Percentiles rank a stretch among this genome's conserved stretches.
These are phyloP conservation scores for Candida adriatica DNA, from an alignment of 805 yeast species.

Conservation along the genomic window DNA sequence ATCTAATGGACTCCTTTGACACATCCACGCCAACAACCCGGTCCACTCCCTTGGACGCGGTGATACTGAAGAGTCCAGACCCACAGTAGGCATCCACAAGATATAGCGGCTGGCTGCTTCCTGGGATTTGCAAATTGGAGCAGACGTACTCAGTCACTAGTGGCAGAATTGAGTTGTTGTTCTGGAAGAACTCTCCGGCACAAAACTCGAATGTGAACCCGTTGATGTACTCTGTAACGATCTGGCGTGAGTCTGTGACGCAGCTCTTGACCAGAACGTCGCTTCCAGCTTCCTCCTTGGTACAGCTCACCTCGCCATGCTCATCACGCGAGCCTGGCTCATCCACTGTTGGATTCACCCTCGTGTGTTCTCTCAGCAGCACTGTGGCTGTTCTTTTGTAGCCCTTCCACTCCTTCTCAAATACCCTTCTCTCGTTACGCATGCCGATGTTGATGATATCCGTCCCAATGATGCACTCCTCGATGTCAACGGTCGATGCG, in stretches of 20 bases:
- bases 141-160: constrained; percentile 75
- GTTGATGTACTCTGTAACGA: constrained; percentile 69
- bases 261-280: constrained; percentile 52
- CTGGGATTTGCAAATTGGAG: constrained; percentile 48
- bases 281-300: constrained; percentile 19
- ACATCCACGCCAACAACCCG: constrained; percentile 91
- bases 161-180: constrained; percentile 87
- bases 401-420: constrained; percentile 36
- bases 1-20: constrained; percentile 81
- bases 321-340: constrained; percentile 41
- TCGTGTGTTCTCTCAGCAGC: constrained; percentile 72
- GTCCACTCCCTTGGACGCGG: constrained; percentile 77
- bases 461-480: constrained; percentile 90
- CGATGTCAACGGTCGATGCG: constrained; percentile 73
- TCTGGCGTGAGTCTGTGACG: constrained; percentile 70
- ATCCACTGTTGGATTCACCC: constrained; percentile 25
- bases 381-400: constrained; percentile 82
- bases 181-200: constrained; percentile 96
- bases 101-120: constrained; percentile 44
- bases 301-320: constrained; percentile 30
- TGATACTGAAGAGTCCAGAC: constrained; percentile 85
- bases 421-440: constrained; percentile 54
- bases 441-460: constrained; percentile 68
- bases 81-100: constrained; percentile 96
- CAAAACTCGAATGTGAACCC: constrained; percentile 80